Evolutionary conservation across 2,329 filamentous ascomycete genomes (phyloP).

Genomic region (Plectosphaerella plurivora): DNA sequence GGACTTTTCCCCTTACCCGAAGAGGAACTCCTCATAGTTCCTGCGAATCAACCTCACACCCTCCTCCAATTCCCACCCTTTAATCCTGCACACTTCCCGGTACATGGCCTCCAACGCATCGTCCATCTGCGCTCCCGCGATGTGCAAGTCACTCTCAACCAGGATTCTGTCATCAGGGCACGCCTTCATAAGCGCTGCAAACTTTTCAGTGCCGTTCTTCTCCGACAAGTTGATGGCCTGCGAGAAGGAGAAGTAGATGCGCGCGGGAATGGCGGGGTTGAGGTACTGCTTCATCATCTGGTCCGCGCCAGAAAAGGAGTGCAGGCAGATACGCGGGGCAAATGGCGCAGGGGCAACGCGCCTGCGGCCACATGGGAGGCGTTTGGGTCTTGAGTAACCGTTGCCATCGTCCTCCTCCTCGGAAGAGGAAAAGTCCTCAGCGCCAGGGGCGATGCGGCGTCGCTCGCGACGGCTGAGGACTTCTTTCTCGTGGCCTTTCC

Average conservation of each 20-base stretch:
- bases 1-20: too few relatives aligned
- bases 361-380: conserved; percentile 3
- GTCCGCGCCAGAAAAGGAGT: conserved; percentile 81
- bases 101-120: conserved; percentile 68
- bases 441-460: conserved; percentile 40
- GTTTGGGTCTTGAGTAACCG: not conserved
- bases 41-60: conserved; percentile 62
- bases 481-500: conserved; percentile 65
- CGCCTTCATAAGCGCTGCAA: conserved; percentile 62
- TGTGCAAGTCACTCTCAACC: conserved; percentile 86
- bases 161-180: conserved; percentile 77
- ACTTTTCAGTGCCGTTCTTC: conserved; percentile 38
- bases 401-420: conserved; percentile 25
- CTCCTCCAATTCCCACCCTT: conserved; percentile 70
- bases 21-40: conserved; percentile 78
- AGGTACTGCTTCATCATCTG: conserved; percentile 77
- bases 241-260: conserved; percentile 87
- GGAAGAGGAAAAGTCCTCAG: conserved; percentile 37
- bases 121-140: conserved; percentile 79
- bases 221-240: conserved; percentile 71
- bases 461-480: conserved; percentile 56
- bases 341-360: conserved; percentile 45
- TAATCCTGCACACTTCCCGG: conserved; percentile 70
- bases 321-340: conserved; percentile 85
- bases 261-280: conserved; percentile 64